Percentiles rank a stretch among this genome's conserved stretches.
Evolutionary conservation across 257 asterid species (phyloP).

Genomic region (Haberlea rhodopensis): DNA sequence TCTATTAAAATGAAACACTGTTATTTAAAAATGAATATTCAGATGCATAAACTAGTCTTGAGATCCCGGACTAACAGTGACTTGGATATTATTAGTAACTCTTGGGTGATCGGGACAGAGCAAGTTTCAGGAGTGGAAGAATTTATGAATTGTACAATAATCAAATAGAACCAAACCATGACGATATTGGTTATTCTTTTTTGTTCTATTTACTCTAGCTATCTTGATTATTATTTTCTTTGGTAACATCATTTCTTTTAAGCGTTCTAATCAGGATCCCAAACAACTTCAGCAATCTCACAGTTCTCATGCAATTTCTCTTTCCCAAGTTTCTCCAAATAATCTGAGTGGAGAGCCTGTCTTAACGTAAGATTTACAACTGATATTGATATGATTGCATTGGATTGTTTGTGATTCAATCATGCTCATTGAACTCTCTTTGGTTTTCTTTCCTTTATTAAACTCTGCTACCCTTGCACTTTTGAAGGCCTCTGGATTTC

Average conservation of each 20-base stretch:
- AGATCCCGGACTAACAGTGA: no score
- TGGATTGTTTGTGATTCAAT: constrained; percentile 20
- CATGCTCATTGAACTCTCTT: constrained; percentile 20
- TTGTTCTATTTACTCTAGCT: neutral
- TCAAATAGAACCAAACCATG: neutral
- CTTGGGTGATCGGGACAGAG: no score
- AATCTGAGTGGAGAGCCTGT: constrained; percentile 65
- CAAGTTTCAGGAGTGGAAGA: no score
- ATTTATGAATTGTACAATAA: neutral
- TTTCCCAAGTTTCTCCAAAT: constrained; percentile 74
- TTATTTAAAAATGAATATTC: no score
- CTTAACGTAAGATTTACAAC: constrained; percentile 66
- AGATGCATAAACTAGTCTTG: no score
- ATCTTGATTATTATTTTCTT: constrained; percentile 16
- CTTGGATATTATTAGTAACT: no score
- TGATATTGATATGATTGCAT: constrained; percentile 22
- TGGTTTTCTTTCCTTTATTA: constrained; percentile 13
- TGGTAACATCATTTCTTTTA: constrained; percentile 27
- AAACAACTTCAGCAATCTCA: constrained; percentile 82
- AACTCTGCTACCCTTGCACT: constrained; percentile 23
- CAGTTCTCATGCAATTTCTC: constrained; percentile 71
- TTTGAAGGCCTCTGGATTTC: constrained; percentile 83
- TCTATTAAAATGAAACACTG: no score
- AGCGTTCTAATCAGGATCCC: constrained; percentile 65
- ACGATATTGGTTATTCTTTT: constrained; percentile 11